These are phyloP conservation scores for Chrysanthemum makinoi DNA, from an alignment of 129 eudicot genomes.

Conservation along the genomic window DNA sequence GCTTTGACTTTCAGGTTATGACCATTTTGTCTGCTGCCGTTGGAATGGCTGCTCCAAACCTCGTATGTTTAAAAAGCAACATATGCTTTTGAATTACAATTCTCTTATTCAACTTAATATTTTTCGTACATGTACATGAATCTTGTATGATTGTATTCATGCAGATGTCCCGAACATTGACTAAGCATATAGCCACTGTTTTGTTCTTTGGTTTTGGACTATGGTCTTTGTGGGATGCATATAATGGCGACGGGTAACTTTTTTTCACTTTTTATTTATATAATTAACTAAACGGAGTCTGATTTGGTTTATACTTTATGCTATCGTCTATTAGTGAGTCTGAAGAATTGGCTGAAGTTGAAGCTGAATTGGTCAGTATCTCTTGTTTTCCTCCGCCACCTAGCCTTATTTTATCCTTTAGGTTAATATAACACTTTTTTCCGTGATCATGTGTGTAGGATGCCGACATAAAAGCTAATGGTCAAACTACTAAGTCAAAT, in stretches of 20 bases:
- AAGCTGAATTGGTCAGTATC: constrained; percentile 70
- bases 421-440: neutral
- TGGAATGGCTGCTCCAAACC: constrained; percentile 97
- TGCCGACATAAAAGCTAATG: constrained; percentile 60
- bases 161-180: constrained; percentile 71
- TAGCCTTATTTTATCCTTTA: constrained; percentile 5
- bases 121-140: neutral
- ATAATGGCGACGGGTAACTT: constrained; percentile 57
- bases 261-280: neutral
- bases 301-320: constrained; percentile 5
- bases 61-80: constrained; percentile 43
- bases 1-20: constrained; percentile 63
- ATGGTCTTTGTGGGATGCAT: constrained; percentile 98
- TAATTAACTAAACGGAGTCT: neutral
- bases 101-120: neutral
- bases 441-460: constrained; percentile 41
- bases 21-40: constrained; percentile 78
- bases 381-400: neutral
- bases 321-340: constrained; percentile 43
- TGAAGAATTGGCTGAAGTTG: constrained; percentile 76
- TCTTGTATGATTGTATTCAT: constrained; percentile 14
- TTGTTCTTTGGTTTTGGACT: constrained; percentile 86
- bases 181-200: constrained; percentile 79
- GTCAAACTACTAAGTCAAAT: constrained; percentile 31
- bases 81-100: neutral